Evolutionary conservation across 768 basidiomycete genomes (phyloP), one percentile per base, ranked within the genome.

Genomic region (Dioszegia aurantiaca): DNA sequence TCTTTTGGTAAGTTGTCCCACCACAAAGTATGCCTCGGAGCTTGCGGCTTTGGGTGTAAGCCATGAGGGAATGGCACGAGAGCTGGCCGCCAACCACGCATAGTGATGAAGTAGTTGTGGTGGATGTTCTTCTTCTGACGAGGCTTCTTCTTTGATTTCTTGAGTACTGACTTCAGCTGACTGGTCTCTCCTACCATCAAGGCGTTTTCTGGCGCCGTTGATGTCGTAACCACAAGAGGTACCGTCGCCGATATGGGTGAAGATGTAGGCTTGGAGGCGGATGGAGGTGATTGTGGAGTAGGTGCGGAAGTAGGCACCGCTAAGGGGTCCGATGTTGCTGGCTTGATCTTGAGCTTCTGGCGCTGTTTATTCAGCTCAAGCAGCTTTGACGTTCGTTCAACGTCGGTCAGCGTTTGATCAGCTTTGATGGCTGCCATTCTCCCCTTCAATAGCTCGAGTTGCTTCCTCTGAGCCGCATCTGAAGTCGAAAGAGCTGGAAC

Each of bases 91-190:
- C 59, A 58, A 0, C 71, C 71, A n/a, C 67, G 36, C 69, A 70
- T 73, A 16, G 71, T 73, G 62, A 73, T 57, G 46, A 70, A 70
- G 52, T 64, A 67, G 37, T 73, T 73, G 43, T 72, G 68, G 28
- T 72, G 70, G 27, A 67, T 65, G 24, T 67, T 67, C 43, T 67
- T 67, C 17, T 45, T 33, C 49, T 73, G 66, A 10, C 61, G 40
- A 11, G 65, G 59, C 49, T 70, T 70, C 59, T 67, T 68, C 45
- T 67, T 68, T 2, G 64, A 64, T 44, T 73, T 73, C 53, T 73
- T 73, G 36, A 73, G 43, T 2, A 53, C 60, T 36, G 69, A 70
- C 42, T 63, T 64, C 19, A 73, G 65, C 17, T 69, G 67, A 30
- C 63, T 49, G 26, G 63, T 62, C 30, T 72, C 70, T 11, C 70